Base-by-base conservation (phyloP, 345 rosid genomes). In the Populus nigra region DNA sequence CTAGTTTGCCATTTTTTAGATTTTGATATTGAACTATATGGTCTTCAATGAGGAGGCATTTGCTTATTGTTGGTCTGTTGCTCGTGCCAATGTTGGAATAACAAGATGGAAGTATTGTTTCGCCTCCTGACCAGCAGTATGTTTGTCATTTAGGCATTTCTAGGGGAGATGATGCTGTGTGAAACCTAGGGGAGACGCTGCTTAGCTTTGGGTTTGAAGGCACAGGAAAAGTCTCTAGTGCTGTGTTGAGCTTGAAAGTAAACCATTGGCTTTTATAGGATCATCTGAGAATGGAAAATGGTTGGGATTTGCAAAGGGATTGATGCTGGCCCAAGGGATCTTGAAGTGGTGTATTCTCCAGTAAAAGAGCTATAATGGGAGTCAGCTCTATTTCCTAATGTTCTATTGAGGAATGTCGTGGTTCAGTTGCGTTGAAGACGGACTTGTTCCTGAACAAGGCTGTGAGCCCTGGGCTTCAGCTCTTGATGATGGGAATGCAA, bases 61-160 rank as follows among this genome's bases (percentile, higher is more conserved):
- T 82, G 79, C 84, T 41, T 86, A 86, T 78, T 86, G 87, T 50
- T 86, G 88, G 85, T 84, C 85, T 84, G 85, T 87, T 17, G 85
- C 74, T 8, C 78, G 78, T 39, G 84, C 84, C 33, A 72, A 72
- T 82, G 77, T 76, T 27, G 87, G 85, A 69, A 82, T 84, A 31
- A 71, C 68, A 5, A 76, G 83, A 45, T 84, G 86, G 66, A 80
- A 86, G 65, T 86, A 82, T 57, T 82, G 86, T 76, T 82, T 84
- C 80, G 68, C 77, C 79, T 11, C 78, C 61, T 18, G 79, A 75
- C 38, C 83, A 79, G 78, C 87, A 80, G 75, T 79, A 82, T 81
- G 75, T 79, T 77, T 86, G 83, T 70, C 75, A 79, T 27, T 39
- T 82, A 5, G 88, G 84, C n/a, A 71, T 84, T 49, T 86, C 79